Conservation (phyloP, 2,329 filamentous ascomycete genomes). For the Fonsecaea pugnacius region DNA sequence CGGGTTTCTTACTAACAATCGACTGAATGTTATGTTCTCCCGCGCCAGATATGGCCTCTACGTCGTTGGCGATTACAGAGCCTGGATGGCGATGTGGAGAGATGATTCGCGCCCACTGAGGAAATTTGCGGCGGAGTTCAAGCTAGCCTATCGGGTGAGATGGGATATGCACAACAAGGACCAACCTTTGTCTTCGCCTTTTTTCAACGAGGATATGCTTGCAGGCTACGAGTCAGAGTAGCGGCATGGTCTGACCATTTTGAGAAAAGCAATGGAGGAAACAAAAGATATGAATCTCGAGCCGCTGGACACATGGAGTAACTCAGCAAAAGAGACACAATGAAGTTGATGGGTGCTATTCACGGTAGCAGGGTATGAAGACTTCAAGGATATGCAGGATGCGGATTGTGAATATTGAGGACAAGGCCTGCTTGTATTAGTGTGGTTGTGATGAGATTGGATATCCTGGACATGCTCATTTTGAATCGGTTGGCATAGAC, state of each 20-base stretch:
- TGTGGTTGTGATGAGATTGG: neutral
- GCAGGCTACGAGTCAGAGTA: neutral
- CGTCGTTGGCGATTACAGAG: conserved; percentile 12
- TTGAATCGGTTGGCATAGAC: neutral
- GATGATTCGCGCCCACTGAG: neutral
- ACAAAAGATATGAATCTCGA: neutral
- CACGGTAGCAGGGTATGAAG: neutral
- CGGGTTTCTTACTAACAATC: conserved; percentile 15
- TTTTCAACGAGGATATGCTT: neutral
- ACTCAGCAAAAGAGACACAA: neutral
- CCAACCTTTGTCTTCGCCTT: neutral
- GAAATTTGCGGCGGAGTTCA: neutral
- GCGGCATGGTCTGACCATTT: neutral
- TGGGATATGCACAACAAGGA: neutral
- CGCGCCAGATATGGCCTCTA: conserved; percentile 20
- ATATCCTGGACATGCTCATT: neutral
- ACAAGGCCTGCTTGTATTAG: neutral
- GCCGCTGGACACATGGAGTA: neutral
- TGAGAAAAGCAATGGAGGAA: neutral
- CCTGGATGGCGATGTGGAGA: conserved; percentile 4
- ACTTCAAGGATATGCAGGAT: neutral
- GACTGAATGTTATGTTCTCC: conserved; percentile 24
- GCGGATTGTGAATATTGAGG: neutral
- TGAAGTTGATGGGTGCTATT: neutral
- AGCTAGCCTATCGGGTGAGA: neutral